phyloP scores from a whole-genome alignment of 2,329 filamentous ascomycete species.

The Phoma sp. region DNA sequence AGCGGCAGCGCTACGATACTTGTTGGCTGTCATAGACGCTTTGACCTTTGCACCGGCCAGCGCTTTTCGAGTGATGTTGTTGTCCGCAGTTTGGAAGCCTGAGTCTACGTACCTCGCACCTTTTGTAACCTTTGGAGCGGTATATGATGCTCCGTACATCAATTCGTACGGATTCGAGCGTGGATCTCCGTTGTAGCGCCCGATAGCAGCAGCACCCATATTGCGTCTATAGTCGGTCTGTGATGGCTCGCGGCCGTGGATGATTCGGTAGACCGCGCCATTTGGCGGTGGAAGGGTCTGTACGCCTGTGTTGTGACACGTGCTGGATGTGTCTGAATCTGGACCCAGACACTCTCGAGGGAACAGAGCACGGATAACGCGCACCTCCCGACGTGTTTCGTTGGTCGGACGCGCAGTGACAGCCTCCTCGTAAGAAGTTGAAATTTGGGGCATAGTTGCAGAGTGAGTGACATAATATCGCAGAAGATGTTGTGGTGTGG shows the following conservation, averaged over 20 bases:
- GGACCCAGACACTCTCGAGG: background rate
- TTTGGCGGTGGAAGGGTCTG: slow-evolving; percentile 24
- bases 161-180: slow-evolving; percentile 9
- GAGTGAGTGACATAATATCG: too few species aligned
- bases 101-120: background rate
- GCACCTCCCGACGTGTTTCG: background rate
- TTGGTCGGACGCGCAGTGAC: background rate
- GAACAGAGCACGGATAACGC: background rate
- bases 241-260: slow-evolving; percentile 20
- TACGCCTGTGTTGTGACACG: slow-evolving; percentile 20
- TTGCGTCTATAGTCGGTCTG: slow-evolving; percentile 8
- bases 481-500: too few species aligned
- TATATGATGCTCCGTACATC: slow-evolving; percentile 9
- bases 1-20: slow-evolving; percentile 8
- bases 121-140: background rate
- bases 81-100: slow-evolving; percentile 24
- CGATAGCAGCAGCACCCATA: slow-evolving; percentile 16
- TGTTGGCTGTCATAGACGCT: slow-evolving; percentile 17
- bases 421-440: background rate
- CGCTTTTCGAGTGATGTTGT: background rate
- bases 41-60: slow-evolving; percentile 24
- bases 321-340: background rate
- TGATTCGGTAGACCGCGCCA: slow-evolving; percentile 10
- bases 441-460: background rate
- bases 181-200: slow-evolving; percentile 8